A percentile compares a stretch with the other conserved stretches of the same genome.
These are phyloP conservation scores for Maudiozyma turicensis DNA, from an alignment of 805 yeast genomes.

Conservation along the genomic window DNA sequence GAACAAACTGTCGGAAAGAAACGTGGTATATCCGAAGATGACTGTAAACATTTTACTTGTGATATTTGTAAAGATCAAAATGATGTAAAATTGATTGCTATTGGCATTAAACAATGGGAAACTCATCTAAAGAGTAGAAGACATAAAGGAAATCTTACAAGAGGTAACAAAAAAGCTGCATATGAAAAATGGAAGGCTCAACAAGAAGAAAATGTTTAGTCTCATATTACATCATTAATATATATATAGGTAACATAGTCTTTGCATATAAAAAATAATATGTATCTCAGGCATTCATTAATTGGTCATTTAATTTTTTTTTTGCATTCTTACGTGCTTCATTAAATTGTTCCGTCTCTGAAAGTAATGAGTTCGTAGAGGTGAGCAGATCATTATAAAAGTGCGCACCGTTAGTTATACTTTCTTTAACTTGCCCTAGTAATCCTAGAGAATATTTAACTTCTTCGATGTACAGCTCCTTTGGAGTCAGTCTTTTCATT, in stretches of 20 bases:
- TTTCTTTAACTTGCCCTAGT: slow-evolving; percentile 46
- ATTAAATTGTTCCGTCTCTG: slow-evolving; percentile 45
- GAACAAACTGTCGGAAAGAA: slow-evolving; percentile 4
- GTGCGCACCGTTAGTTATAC: slow-evolving; percentile 56
- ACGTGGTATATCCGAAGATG: slow-evolving; percentile 22
- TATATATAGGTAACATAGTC: neutral
- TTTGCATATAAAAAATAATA: neutral
- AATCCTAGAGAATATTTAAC: slow-evolving; percentile 20
- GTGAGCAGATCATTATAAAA: slow-evolving; percentile 58
- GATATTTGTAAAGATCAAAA: slow-evolving; percentile 49
- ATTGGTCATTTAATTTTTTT: slow-evolving; percentile 35
- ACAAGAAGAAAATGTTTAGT: neutral
- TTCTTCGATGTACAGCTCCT: slow-evolving; percentile 19
- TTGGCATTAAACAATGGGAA: slow-evolving; percentile 66
- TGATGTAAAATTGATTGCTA: slow-evolving; percentile 48
- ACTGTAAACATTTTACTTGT: slow-evolving; percentile 61
- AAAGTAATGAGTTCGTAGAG: slow-evolving; percentile 36
- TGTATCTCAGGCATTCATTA: neutral
- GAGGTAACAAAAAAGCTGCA: slow-evolving; percentile 42
- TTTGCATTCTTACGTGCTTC: slow-evolving; percentile 43
- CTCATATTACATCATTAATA: neutral
- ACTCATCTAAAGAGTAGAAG: slow-evolving; percentile 59
- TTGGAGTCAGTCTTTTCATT: slow-evolving; percentile 12
- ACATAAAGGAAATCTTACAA: slow-evolving; percentile 47
- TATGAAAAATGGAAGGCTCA: slow-evolving; percentile 37